Base-by-base conservation (phyloP, 768 basidiomycete genomes). In the Leccinum incarnatum region DNA sequence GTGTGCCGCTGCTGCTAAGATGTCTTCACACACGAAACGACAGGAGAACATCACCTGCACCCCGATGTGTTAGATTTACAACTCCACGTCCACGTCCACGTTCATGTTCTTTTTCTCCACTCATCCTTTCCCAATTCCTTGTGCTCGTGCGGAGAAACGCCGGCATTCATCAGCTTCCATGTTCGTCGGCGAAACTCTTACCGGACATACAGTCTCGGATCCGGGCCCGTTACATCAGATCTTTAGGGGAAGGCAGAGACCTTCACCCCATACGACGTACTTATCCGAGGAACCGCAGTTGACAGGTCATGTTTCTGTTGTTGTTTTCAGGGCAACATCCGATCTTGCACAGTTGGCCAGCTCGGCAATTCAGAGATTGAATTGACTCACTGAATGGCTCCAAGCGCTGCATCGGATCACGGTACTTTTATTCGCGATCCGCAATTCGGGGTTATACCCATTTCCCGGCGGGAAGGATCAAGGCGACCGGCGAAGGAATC, bases 351-450 rank as follows among this genome's bases (percentile, higher is more conserved):
- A 40, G 23, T 32, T 53, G 19, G 34, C 29, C 51, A 61, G 17
- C 47, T 48, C 62, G n/a, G 32, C 42, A 27, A 45, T 23, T 11
- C 37, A 58, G 34, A 8, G 52, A 11, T 45, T 14, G 42, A 45
- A 45, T 45, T 2, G 19, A 19, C 40, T 42, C 40, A n/a, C 40
- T 42, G 40, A 42, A 42, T 42, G n/a, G 40, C 12, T 34, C 32
- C 32, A 34, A 19, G 19, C 42, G 19, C 30, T 27, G 4, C 57
- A 51, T 34, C 19, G 25, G 27, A 37, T 37, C 23, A 36, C 30
- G 19, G 42, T 45, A 9, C 42, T 45, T 19, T 23, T 7, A 47
- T 63, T 62, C 49, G 21, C 23, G 45, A 50, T 63, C 62, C 58
- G 53, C 57, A 53, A 63, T 29, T 36, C 45, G 42, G n/a, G 10